Evolutionary conservation across 1,284 basidiomycete species (phyloP), one percentile per base, ranked within the genome.

Genomic region (Thecaphora frezii): DNA sequence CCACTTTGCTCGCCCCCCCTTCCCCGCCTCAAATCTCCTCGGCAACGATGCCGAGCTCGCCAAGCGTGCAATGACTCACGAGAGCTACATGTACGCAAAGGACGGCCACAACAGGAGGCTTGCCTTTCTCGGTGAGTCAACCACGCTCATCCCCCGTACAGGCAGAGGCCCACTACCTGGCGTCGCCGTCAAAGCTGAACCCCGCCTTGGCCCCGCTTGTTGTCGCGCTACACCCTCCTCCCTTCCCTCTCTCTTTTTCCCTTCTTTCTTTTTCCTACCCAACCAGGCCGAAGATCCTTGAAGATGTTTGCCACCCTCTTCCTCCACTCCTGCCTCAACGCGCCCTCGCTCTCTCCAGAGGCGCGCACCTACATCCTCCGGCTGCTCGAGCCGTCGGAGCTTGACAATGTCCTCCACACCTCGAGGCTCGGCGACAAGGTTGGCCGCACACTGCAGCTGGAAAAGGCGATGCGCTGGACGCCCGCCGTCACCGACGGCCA

Each of bases 381-480:
- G 8, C 39, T 70, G 18, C 70, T 70, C 33, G 55, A 65, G 19
- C 53, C 57, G 26, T 45, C 53, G 0, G 58, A 42, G 14, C 52
- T 76, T 16, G 69, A 71, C 23, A 38, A 67, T 26, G 54, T 74
- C 19, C 42, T 76, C 30, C 38, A 54, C 26, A 77, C 74, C 30
- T 66, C 65, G 10, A 48, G 54, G 22, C 63, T 80, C 2, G 79
- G 79, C 13, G 68, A 72, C 39, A 54, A 61, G 36, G 48, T 73
- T 16, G 78, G 74, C 2, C 54, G 66, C 46, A 37, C 54, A 14
- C 61, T 78, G 25, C 49, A 56, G 9, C 57, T 80, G 16, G 79
- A 78, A 47, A 59, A 74, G 39, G 67, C 77, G 25, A 78, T 80
- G 76, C 63, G 73, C 19, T 80, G 79, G 79, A 74, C 70, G 12